Evolutionary conservation across 2,329 filamentous ascomycete species (phyloP).

Genomic region (Aureobasidium sp.): DNA sequence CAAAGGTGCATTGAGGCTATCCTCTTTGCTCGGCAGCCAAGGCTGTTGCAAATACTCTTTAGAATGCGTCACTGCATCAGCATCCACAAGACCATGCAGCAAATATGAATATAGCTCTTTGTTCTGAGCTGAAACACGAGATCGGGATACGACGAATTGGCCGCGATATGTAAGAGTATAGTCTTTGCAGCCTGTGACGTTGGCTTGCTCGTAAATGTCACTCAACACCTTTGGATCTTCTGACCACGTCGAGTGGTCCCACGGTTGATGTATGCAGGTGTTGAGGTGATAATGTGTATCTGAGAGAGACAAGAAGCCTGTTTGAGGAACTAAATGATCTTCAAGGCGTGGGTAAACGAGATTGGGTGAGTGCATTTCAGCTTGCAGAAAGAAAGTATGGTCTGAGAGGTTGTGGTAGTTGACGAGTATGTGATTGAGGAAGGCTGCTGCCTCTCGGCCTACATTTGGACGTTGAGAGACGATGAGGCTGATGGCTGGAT

Average conservation of each 20-base stretch:
- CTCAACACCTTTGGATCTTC: not conserved
- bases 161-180: conserved; percentile 40
- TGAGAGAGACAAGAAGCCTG: not conserved
- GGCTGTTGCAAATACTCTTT: not conserved
- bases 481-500: not conserved
- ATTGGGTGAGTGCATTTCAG: not conserved
- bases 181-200: not conserved
- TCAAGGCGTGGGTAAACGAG: not conserved
- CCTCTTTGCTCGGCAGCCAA: not conserved
- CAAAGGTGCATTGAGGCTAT: not conserved
- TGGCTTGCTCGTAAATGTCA: not conserved
- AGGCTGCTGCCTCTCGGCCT: not conserved
- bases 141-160: conserved; percentile 43
- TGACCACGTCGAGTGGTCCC: not conserved
- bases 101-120: conserved; percentile 27
- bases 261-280: not conserved
- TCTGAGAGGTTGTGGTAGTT: not conserved
- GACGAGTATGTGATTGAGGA: not conserved
- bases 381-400: not conserved
- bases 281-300: not conserved
- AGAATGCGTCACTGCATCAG: not conserved
- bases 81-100: conserved; percentile 19
- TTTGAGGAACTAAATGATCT: not conserved
- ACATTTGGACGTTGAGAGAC: not conserved
- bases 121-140: conserved; percentile 16